phyloP scores from a whole-genome alignment of 371 early-diverging fungal species.

The Phascolomyces articulosus region DNA sequence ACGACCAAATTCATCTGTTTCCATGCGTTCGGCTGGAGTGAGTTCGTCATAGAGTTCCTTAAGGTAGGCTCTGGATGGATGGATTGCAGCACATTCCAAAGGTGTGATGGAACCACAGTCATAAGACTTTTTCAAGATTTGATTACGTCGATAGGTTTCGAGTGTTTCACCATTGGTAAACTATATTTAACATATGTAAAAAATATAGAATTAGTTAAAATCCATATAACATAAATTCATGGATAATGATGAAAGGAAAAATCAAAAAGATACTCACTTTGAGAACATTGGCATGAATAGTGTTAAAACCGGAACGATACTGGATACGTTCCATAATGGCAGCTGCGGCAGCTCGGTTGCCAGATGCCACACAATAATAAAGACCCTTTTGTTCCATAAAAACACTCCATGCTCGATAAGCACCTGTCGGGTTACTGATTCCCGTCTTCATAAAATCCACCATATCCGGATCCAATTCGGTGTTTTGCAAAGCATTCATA shows the following conservation, averaged over 20 bases:
- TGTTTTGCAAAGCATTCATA: not conserved
- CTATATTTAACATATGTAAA: slow-evolving; percentile 8
- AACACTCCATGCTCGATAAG: not conserved
- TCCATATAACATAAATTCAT: too few relatives aligned
- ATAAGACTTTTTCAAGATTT: slow-evolving; percentile 52
- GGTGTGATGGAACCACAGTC: slow-evolving; percentile 46
- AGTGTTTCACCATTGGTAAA: slow-evolving; percentile 22
- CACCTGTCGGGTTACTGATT: not conserved
- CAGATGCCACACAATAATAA: slow-evolving; percentile 47
- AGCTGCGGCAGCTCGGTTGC: slow-evolving; percentile 42
- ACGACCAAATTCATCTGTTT: slow-evolving; percentile 49
- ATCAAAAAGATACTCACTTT: slow-evolving; percentile 33
- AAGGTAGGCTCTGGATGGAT: slow-evolving; percentile 44
- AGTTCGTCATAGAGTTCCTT: slow-evolving; percentile 42
- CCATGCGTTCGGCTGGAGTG: slow-evolving; percentile 39
- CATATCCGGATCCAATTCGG: not conserved
- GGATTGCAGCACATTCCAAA: slow-evolving; percentile 47
- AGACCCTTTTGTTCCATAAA: slow-evolving; percentile 18
- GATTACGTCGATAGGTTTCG: slow-evolving; percentile 40
- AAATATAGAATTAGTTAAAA: too few relatives aligned
- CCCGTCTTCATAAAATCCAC: not conserved
- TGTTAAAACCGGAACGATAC: slow-evolving; percentile 40
- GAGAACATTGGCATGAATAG: slow-evolving; percentile 50
- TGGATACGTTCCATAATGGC: slow-evolving; percentile 23
- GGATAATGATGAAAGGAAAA: not conserved